Evolutionary conservation across 306 rosid species (phyloP).

Genomic region (Carpinus viminea): DNA sequence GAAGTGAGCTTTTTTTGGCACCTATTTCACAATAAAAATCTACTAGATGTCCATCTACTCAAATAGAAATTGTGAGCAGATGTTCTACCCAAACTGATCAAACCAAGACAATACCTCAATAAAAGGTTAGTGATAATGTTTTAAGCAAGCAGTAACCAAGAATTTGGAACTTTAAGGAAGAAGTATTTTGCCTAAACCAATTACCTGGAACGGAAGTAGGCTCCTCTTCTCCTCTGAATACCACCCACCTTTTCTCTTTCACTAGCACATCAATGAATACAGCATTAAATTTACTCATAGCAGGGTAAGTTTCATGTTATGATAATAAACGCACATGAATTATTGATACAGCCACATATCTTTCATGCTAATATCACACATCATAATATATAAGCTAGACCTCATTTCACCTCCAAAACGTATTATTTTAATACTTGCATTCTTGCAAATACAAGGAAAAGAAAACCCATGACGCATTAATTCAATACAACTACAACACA

Average conservation of each 20-base stretch:
- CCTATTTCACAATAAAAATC: constrained; percentile 6
- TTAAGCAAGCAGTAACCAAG: constrained; percentile 1
- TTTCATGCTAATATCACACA: neutral
- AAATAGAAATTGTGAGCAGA: constrained; percentile 3
- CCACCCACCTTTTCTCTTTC: constrained; percentile 99
- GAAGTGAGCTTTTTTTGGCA: constrained; percentile 19
- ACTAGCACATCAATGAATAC: constrained; percentile 43
- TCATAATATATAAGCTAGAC: neutral
- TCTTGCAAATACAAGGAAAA: neutral
- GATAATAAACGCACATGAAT: neutral
- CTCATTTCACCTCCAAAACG: neutral
- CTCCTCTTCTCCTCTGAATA: constrained; percentile 86
- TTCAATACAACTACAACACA: neutral
- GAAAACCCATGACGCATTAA: neutral
- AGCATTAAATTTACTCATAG: constrained; percentile 26
- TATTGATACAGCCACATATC: neutral
- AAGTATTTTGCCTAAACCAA: constrained; percentile 12
- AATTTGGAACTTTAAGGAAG: constrained; percentile 17
- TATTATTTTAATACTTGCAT: neutral
- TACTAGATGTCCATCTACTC: neutral
- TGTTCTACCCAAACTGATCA: constrained; percentile 3
- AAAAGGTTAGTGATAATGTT: neutral
- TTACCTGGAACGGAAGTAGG: constrained; percentile 91
- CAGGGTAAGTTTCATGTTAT: neutral
- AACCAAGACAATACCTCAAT: constrained; percentile 11